phyloP scores from a whole-genome alignment of 257 asterid genomes.

The Solanum paucissectum region DNA sequence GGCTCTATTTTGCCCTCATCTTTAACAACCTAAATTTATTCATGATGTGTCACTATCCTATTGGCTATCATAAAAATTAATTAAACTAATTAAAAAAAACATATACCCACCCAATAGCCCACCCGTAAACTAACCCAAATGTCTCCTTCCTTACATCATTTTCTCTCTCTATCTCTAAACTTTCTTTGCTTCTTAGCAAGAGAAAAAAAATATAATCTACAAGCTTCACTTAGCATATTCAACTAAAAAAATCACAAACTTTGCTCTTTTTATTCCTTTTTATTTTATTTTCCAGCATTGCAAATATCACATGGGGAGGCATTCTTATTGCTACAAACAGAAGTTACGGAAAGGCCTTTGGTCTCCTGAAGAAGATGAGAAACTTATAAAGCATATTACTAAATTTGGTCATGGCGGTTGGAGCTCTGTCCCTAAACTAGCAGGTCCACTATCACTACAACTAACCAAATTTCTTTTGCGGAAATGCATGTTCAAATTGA shows the following conservation, averaged over 20 bases:
- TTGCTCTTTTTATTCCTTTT: background rate
- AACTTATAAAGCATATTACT: conserved; percentile 66
- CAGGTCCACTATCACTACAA: conserved; percentile 29
- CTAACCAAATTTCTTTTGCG: background rate
- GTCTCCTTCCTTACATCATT: background rate
- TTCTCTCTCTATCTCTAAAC: background rate
- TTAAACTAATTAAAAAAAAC: no score
- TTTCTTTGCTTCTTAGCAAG: background rate
- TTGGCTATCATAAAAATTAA: no score
- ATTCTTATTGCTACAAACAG: conserved; percentile 85
- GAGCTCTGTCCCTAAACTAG: conserved; percentile 97
- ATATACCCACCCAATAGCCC: no score
- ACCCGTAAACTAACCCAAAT: no score
- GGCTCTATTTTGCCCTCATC: no score
- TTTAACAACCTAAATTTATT: no score
- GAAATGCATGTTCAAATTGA: background rate
- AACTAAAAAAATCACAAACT: background rate
- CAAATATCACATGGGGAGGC: conserved; percentile 62
- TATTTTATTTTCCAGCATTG: conserved; percentile 13
- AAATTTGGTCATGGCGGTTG: conserved; percentile 88
- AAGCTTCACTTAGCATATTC: background rate
- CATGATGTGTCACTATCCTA: no score
- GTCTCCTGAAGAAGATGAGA: conserved; percentile 98
- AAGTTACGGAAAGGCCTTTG: conserved; percentile 89
- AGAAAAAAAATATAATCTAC: background rate